Evolutionary conservation across 495 filamentous ascomycete genomes (phyloP), one percentile per base, ranked within the genome.

Genomic region (Aspergillus biplanus): DNA sequence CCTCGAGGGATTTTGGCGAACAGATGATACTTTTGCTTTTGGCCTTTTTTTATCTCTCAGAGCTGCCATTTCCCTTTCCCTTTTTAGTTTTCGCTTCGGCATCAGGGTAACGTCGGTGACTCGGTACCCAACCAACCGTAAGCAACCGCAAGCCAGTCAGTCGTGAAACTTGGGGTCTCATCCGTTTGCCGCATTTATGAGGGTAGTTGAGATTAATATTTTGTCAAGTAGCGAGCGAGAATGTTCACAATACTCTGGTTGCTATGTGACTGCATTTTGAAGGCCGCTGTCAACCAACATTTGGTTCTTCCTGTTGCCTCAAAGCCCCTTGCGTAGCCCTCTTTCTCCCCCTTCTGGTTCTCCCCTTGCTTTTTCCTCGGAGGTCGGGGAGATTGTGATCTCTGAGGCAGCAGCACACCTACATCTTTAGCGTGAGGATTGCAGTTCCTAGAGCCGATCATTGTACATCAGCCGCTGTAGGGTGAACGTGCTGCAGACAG

Each of bases 311-410:
- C 39, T 33, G 0, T 16, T 31, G 27, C 9, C 39, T 2, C 5
- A 15, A 6, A 48, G 39, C 56, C 56, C 56, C 56, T 58, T 58
- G 56, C 57, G 31, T 32, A 58, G 56, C 21, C 34, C 54, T 21
- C 21, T 27, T 32, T 58, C 37, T 7, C 6, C 35, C 7, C 33
- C n/a, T 16, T 52, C 33, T 33, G 16, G 12, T 12, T 2, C 21
- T 27, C 56, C 11, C 42, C 42, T 33, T 33, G 13, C 33, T n/a
- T 39, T 34, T 37, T 18, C 8, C 32, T 39, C 33, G 18, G 53
- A 16, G 33, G 27, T 33, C 11, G 11, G 16, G 53, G 52, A 21
- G 13, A 35, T 48, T 48, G 56, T 33, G 31, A 49, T 16, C 42
- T 34, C 46, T 9, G 16, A 27, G n/a, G 47, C 16, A 21, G 16